Conservation (phyloP, 1,284 basidiomycete genomes). For the Moniliella sp. region DNA sequence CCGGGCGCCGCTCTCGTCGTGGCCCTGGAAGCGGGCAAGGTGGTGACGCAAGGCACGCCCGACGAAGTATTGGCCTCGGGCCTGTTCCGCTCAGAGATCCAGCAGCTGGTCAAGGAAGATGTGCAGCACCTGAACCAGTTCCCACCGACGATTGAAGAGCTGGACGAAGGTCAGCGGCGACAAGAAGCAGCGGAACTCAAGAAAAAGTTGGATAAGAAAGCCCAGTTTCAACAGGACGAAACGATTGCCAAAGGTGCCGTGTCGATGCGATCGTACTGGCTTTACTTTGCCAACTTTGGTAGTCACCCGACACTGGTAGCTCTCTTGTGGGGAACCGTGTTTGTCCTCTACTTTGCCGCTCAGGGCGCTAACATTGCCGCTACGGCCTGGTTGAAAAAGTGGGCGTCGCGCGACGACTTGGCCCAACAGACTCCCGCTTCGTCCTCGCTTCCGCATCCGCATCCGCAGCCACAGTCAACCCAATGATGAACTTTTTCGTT, state of each 20-base stretch:
- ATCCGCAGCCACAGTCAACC: too few relatives aligned
- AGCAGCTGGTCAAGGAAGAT: not conserved
- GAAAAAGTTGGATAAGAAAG: slow-evolving; percentile 16
- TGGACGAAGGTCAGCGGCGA: slow-evolving; percentile 15
- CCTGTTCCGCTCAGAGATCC: slow-evolving; percentile 40
- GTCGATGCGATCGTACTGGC: slow-evolving; percentile 15
- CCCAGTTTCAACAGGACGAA: slow-evolving; percentile 8
- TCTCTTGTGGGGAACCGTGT: slow-evolving; percentile 14
- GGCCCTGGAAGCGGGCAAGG: slow-evolving; percentile 51
- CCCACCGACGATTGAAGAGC: slow-evolving; percentile 14
- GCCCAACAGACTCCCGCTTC: too few relatives aligned
- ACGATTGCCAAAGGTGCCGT: slow-evolving; percentile 21
- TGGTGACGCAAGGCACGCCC: slow-evolving; percentile 48
- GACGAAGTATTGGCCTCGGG: slow-evolving; percentile 44
- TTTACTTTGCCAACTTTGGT: slow-evolving; percentile 20
- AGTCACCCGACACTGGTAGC: slow-evolving; percentile 6
- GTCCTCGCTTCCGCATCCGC: too few relatives aligned
- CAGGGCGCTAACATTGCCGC: slow-evolving; percentile 17
- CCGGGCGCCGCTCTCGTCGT: slow-evolving; percentile 49
- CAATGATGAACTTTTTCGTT: too few relatives aligned
- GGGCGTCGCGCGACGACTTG: slow-evolving; percentile 20
- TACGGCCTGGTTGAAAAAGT: slow-evolving; percentile 26
- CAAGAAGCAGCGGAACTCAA: slow-evolving; percentile 15
- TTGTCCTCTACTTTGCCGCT: slow-evolving; percentile 15
- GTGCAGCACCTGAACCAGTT: not conserved